Evolutionary conservation across 164 flowering plant genomes (phyloP).

Genomic region (Aristolochia californica): DNA sequence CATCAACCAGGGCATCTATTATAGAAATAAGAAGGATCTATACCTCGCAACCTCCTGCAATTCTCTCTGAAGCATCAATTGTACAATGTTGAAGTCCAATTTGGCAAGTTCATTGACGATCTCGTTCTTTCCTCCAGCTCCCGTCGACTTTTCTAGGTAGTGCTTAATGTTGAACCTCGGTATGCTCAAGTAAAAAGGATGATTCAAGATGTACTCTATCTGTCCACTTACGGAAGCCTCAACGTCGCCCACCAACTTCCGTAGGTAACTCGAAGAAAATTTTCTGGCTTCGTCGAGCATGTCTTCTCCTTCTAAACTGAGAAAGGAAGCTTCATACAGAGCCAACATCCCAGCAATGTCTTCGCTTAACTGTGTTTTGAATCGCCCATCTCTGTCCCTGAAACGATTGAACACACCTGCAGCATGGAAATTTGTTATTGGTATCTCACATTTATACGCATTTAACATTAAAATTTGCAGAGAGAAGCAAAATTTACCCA

Average conservation of each 20-base stretch:
- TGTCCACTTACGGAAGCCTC: conserved; percentile 10
- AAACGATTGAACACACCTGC: not conserved
- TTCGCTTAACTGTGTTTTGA: not conserved
- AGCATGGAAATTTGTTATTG: too few relatives aligned
- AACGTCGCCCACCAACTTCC: not conserved
- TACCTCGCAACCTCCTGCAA: conserved; percentile 31
- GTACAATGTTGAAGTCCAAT: conserved; percentile 24
- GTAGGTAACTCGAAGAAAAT: conserved; percentile 22
- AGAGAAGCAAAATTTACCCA: too few relatives aligned
- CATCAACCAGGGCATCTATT: too few relatives aligned
- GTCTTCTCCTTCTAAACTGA: conserved; percentile 34
- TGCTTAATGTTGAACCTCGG: conserved; percentile 21
- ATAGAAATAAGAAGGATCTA: too few relatives aligned
- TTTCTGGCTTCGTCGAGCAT: conserved; percentile 35
- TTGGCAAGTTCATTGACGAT: conserved; percentile 22
- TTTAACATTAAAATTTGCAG: too few relatives aligned
- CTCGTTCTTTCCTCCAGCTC: not conserved
- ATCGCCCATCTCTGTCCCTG: not conserved
- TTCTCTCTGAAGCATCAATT: conserved; percentile 30
- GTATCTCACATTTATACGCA: too few relatives aligned
- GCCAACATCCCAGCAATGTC: not conserved
- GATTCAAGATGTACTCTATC: conserved; percentile 15
- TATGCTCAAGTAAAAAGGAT: conserved; percentile 37
- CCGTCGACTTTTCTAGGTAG: conserved; percentile 5
- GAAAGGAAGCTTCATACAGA: conserved; percentile 24